Percentiles rank a stretch among this genome's conserved stretches.
Conservation (phyloP, 23 red algal genomes). For the Cyanidioschyzon merolae region DNA sequence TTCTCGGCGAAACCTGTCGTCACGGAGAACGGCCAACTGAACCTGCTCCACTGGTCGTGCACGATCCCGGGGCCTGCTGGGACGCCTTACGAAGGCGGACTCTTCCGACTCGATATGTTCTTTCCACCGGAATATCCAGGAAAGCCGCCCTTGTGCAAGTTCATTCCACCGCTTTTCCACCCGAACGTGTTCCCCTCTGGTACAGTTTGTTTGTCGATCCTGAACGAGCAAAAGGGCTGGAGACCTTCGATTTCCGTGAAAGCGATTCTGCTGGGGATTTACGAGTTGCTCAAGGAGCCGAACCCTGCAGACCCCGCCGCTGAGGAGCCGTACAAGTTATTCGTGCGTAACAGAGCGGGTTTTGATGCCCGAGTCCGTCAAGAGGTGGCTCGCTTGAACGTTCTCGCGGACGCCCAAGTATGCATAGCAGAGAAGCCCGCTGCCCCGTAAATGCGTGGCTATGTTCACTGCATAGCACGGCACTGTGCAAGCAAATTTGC, state of each 20-base stretch:
- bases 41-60: constrained; percentile 87
- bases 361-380: constrained; percentile 15
- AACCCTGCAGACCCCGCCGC: constrained; percentile 75
- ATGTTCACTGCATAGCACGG: too few species aligned
- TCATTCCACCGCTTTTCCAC: constrained; percentile 91
- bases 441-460: too few species aligned
- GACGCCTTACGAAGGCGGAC: constrained; percentile 72
- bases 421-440: not conserved
- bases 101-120: constrained; percentile 63
- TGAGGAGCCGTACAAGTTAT: constrained; percentile 61
- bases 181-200: constrained; percentile 99
- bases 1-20: constrained; percentile 81
- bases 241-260: constrained; percentile 86
- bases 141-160: constrained; percentile 81
- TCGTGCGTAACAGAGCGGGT: constrained; percentile 40
- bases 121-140: constrained; percentile 88
- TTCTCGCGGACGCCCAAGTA: not conserved
- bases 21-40: constrained; percentile 46
- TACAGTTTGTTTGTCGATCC: constrained; percentile 87
- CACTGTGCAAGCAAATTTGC: too few species aligned
- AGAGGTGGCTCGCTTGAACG: not conserved
- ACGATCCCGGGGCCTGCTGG: constrained; percentile 82
- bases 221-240: constrained; percentile 93
- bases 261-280: constrained; percentile 78
- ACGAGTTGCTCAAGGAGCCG: constrained; percentile 70